phyloP scores from a whole-genome alignment of 2,329 filamentous ascomycete genomes.

The Chaetomium sp. region DNA sequence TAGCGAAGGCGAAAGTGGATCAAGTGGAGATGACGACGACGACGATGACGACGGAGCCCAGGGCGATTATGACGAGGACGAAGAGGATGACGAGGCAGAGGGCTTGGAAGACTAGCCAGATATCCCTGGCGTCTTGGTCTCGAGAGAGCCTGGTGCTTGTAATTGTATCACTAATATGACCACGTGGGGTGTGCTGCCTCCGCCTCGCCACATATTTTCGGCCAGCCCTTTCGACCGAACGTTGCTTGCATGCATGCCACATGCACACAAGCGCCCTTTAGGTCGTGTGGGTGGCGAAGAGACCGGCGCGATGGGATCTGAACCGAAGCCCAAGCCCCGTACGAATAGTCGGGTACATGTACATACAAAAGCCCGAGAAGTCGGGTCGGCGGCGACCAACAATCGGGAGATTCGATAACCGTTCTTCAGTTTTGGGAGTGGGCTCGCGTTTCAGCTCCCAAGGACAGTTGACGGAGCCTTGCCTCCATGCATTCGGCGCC shows the following conservation, averaged over 20 bases:
- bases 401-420: background rate
- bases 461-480: no score
- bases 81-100: constrained; percentile 43
- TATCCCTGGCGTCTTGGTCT: background rate
- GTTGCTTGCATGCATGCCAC: background rate
- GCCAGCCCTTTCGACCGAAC: background rate
- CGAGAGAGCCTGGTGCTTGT: background rate
- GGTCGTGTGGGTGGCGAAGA: background rate
- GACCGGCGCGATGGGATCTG: no score
- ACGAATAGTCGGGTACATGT: no score
- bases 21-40: constrained; percentile 53
- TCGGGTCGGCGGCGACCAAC: background rate
- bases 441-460: no score
- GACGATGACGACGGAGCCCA: constrained; percentile 50
- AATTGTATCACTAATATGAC: background rate
- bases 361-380: background rate
- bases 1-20: constrained; percentile 57
- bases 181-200: background rate
- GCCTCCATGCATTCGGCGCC: no score
- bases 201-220: background rate
- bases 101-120: constrained; percentile 15
- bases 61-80: constrained; percentile 47
- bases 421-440: no score
- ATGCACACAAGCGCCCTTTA: background rate
- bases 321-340: no score